phyloP scores from a whole-genome alignment of 768 basidiomycete genomes.

The Coprinellus micaceus region DNA sequence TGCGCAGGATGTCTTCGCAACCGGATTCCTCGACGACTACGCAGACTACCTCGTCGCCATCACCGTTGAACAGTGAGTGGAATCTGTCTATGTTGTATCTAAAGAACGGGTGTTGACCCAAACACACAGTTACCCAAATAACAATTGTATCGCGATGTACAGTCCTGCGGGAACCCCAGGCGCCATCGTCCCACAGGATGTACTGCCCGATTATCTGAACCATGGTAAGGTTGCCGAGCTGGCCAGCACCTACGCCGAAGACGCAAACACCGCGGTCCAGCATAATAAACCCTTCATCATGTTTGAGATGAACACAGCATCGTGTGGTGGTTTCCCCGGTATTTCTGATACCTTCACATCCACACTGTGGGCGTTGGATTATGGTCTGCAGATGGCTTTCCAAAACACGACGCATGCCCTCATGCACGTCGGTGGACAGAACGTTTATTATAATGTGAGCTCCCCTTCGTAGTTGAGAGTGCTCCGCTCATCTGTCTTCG shows the following conservation, averaged over 20 bases:
- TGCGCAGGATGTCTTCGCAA: conserved; percentile 41
- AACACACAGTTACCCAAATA: conserved; percentile 33
- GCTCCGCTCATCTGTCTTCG: conserved; percentile 30
- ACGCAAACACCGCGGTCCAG: conserved; percentile 40
- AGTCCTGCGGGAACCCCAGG: conserved; percentile 34
- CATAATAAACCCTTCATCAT: conserved; percentile 52
- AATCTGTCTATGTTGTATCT: neutral
- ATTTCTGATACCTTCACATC: conserved; percentile 60
- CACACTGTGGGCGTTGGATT: conserved; percentile 63
- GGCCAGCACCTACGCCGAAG: conserved; percentile 50
- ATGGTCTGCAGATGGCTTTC: conserved; percentile 54
- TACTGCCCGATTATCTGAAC: conserved; percentile 58
- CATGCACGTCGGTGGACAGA: conserved; percentile 60
- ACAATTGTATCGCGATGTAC: conserved; percentile 53
- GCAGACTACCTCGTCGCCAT: conserved; percentile 39
- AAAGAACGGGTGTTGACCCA: neutral
- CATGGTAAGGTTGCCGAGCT: conserved; percentile 53
- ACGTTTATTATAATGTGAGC: conserved; percentile 62
- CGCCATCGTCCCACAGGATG: conserved; percentile 36
- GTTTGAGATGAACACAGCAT: conserved; percentile 71
- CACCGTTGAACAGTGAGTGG: conserved; percentile 53
- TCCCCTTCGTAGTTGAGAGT: conserved; percentile 29
- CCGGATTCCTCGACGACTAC: conserved; percentile 45
- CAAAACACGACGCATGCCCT: conserved; percentile 49
- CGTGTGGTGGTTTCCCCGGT: conserved; percentile 66